Percentiles rank a stretch among this genome's conserved stretches.
Conservation (phyloP, 169 alveolate species). For the Plasmodium ovale region DNA sequence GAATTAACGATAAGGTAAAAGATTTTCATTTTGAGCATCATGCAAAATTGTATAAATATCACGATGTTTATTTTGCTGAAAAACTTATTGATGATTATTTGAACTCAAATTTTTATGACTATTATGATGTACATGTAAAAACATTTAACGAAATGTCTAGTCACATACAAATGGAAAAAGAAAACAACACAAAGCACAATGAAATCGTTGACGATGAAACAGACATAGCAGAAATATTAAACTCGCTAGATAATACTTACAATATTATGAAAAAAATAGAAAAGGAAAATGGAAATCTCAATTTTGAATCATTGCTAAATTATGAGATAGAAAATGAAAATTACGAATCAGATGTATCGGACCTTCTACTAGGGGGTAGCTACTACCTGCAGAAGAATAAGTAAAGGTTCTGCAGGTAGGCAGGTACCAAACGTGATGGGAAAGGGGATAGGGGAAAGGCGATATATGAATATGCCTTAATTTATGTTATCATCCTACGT, state of each 20-base stretch:
- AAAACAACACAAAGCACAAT: slow-evolving; percentile 5
- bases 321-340: slow-evolving; percentile 42
- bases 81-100: slow-evolving; percentile 38
- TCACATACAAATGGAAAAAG: slow-evolving; percentile 26
- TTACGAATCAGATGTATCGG: slow-evolving; percentile 66
- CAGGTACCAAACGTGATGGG: too few relatives aligned
- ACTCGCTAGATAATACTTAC: slow-evolving; percentile 38
- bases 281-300: slow-evolving; percentile 16
- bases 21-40: slow-evolving; percentile 41
- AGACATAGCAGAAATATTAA: slow-evolving; percentile 10
- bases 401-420: too few relatives aligned
- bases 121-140: slow-evolving; percentile 59
- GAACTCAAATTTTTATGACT: slow-evolving; percentile 39
- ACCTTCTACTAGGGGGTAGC: slow-evolving; percentile 36
- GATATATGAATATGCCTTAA: too few relatives aligned
- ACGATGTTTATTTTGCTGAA: slow-evolving; percentile 58
- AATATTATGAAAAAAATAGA: slow-evolving; percentile 40
- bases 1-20: slow-evolving; percentile 23
- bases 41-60: slow-evolving; percentile 51
- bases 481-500: too few relatives aligned
- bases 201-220: slow-evolving; percentile 58
- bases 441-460: too few relatives aligned
- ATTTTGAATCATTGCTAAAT: slow-evolving; percentile 23
- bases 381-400: slow-evolving; percentile 28
- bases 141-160: slow-evolving; percentile 44